Evolutionary conservation across 257 asterid species (phyloP).

Genomic region (Gynochthodes officinalis): DNA sequence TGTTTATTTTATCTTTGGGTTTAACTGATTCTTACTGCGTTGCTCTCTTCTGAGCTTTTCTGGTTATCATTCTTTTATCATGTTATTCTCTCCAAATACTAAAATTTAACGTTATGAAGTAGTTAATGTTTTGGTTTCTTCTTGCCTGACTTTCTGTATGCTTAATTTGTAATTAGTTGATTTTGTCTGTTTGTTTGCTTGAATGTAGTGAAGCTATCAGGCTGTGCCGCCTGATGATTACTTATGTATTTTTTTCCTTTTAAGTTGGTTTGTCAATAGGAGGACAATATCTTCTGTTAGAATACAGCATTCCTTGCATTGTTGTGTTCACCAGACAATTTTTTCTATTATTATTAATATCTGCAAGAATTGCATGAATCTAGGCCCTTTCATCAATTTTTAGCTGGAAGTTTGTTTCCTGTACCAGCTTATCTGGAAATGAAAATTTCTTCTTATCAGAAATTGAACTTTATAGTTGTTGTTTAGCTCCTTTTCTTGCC

Average conservation of each 20-base stretch:
- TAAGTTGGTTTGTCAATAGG: neutral
- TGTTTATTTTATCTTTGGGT: neutral
- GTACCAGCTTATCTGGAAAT: neutral
- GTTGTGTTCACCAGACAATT: neutral
- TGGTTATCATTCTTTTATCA: neutral
- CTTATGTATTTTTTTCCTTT: neutral
- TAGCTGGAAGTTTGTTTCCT: neutral
- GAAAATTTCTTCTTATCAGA: neutral
- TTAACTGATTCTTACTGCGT: neutral
- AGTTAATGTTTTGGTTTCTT: neutral
- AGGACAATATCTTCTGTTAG: neutral
- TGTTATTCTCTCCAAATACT: neutral
- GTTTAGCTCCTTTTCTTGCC: neutral
- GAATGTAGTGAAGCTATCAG: neutral
- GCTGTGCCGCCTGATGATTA: neutral
- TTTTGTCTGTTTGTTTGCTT: neutral
- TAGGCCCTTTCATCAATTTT: neutral
- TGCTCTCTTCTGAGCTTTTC: neutral
- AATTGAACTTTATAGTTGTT: neutral
- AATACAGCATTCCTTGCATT: neutral
- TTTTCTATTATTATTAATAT: neutral
- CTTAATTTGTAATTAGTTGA: neutral
- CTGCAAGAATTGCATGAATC: neutral
- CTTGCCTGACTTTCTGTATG: neutral
- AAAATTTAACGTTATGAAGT: neutral